Conservation (phyloP, 1,284 basidiomycete species). For the Ceratobasidium sp. region DNA sequence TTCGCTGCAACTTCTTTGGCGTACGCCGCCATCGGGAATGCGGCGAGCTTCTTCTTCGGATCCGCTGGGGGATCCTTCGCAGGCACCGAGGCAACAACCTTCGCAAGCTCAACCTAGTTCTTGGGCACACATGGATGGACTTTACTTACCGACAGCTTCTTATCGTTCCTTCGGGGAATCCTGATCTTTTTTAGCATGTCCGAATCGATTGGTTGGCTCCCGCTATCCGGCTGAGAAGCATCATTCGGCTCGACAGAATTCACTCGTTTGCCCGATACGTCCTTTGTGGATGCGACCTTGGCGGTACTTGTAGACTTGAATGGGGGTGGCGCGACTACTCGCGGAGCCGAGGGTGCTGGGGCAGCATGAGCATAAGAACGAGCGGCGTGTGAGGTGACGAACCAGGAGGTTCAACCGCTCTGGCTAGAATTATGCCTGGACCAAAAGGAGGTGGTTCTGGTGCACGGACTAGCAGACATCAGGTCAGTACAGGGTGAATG, state of each 20-base stretch:
- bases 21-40: conserved; percentile 34
- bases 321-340: background rate
- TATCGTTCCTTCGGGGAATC: background rate
- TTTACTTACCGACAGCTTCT: background rate
- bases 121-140: background rate
- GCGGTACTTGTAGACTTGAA: background rate
- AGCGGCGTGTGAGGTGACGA: background rate
- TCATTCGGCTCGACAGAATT: background rate
- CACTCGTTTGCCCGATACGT: background rate
- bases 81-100: background rate
- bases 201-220: background rate
- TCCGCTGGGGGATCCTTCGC: background rate
- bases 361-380: background rate
- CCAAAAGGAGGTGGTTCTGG: background rate
- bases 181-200: background rate
- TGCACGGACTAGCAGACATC: background rate
- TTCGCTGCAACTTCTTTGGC: conserved; percentile 15
- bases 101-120: background rate
- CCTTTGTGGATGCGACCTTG: background rate
- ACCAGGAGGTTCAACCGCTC: background rate
- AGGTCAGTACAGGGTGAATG: background rate
- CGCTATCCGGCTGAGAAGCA: background rate
- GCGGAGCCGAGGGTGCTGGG: background rate
- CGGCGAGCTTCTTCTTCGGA: conserved; percentile 17
- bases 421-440: background rate